Conservation (phyloP, 176 grass and related monocot genomes). For the Chloris gayana region DNA sequence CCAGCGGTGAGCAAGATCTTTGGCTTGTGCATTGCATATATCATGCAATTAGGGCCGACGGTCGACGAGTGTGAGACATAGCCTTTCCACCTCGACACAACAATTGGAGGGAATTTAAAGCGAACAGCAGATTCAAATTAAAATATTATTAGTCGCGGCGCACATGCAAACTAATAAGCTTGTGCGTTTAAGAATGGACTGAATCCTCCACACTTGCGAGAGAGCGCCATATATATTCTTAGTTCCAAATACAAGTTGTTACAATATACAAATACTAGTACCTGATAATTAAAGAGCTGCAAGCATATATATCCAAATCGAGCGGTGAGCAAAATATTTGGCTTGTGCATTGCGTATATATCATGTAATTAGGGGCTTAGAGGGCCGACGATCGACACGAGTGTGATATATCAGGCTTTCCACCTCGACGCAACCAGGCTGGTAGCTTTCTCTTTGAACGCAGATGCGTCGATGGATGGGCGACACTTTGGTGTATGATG, state of each 20-base stretch:
- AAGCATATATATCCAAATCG: background rate
- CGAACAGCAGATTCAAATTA: background rate
- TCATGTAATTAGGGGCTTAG: too few species aligned
- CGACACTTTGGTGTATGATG: background rate
- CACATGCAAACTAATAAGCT: background rate
- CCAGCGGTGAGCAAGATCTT: background rate
- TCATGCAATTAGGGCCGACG: too few species aligned
- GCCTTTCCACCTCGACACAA: background rate
- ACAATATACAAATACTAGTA: background rate
- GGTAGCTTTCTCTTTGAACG: background rate
- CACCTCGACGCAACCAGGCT: background rate
- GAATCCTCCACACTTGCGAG: background rate
- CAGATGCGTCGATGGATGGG: background rate
- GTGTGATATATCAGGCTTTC: background rate
- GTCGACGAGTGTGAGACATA: slow-evolving; percentile 2
- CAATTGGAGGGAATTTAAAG: background rate
- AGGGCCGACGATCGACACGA: background rate
- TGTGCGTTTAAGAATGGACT: background rate
- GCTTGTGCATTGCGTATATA: too few species aligned
- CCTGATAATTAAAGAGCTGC: background rate
- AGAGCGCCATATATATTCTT: background rate
- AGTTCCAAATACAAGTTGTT: background rate
- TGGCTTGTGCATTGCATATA: too few species aligned
- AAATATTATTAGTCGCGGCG: background rate
- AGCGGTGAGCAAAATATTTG: background rate